A percentile compares a stretch with the other conserved stretches of the same genome.
Conservation (phyloP, 257 asterid species). For the Salvia splendens region DNA sequence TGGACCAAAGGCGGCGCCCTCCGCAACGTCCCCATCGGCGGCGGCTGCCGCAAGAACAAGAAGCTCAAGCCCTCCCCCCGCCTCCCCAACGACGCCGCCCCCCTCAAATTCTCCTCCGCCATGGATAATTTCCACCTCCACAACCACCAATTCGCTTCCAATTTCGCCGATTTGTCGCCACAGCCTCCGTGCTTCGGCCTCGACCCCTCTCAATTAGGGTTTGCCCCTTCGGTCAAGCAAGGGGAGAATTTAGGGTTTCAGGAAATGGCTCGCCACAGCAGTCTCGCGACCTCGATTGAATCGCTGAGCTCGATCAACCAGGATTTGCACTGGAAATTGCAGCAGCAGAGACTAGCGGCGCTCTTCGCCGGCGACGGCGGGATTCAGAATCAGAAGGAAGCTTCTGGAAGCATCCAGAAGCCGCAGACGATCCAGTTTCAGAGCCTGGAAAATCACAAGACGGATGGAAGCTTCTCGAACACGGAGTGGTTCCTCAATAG, state of each 20-base stretch:
- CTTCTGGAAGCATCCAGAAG: conserved; percentile 34
- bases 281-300: conserved; percentile 58
- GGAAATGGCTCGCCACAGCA: conserved; percentile 36
- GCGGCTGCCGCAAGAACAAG: conserved; percentile 68
- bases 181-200: conserved; percentile 37
- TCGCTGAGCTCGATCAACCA: conserved; percentile 71
- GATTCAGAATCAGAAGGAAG: conserved; percentile 28
- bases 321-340: conserved; percentile 68
- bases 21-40: conserved; percentile 75
- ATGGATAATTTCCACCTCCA: conserved; percentile 62
- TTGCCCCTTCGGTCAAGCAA: conserved; percentile 38
- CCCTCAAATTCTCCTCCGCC: conserved; percentile 57
- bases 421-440: conserved; percentile 61
- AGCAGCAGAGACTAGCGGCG: conserved; percentile 62
- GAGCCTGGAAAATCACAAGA: conserved; percentile 42
- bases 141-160: background rate
- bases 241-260: conserved; percentile 38
- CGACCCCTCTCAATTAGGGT: conserved; percentile 47
- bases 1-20: conserved; percentile 82
- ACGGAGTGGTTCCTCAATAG: conserved; percentile 59
- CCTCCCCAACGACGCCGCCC: conserved; percentile 39
- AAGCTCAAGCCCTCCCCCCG: conserved; percentile 43
- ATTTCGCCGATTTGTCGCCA: too few species aligned
- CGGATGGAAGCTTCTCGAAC: conserved; percentile 44
- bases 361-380: conserved; percentile 38